Percentiles rank a stretch among this genome's conserved stretches.
Evolutionary conservation across 1,139 yeast genomes (phyloP).

Genomic region (Yamadazyma diddensiae): DNA sequence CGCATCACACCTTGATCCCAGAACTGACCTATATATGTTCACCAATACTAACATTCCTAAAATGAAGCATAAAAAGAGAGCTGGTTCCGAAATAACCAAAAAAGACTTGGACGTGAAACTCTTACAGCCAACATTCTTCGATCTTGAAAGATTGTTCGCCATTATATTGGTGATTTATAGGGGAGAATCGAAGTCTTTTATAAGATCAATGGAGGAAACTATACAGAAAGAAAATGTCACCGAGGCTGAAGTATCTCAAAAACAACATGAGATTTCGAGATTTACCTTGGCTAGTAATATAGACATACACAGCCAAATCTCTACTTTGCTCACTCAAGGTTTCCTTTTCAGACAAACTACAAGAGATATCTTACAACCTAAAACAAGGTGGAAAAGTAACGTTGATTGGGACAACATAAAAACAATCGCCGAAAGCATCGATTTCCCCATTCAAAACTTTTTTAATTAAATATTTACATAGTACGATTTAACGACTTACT

Average conservation of each 20-base stretch:
- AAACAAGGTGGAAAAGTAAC: slow-evolving; percentile 64
- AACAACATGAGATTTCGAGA: slow-evolving; percentile 30
- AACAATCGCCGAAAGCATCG: slow-evolving; percentile 48
- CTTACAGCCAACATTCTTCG: slow-evolving; percentile 61
- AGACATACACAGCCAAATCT: slow-evolving; percentile 57
- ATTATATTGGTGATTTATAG: slow-evolving; percentile 58
- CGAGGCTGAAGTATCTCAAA: slow-evolving; percentile 30
- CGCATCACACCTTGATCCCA: slow-evolving; percentile 64
- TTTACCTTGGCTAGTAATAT: slow-evolving; percentile 38
- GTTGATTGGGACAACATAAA: slow-evolving; percentile 53
- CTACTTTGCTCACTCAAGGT: slow-evolving; percentile 57
- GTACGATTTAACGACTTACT: neutral
- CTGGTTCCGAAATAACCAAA: slow-evolving; percentile 35
- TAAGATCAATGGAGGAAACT: slow-evolving; percentile 20
- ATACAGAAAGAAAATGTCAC: slow-evolving; percentile 16
- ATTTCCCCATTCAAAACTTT: slow-evolving; percentile 55
- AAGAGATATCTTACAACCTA: slow-evolving; percentile 58
- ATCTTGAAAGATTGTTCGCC: slow-evolving; percentile 66
- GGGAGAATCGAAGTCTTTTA: slow-evolving; percentile 32
- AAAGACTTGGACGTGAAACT: slow-evolving; percentile 51
- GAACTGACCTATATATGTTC: slow-evolving; percentile 57
- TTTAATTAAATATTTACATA: slow-evolving; percentile 23
- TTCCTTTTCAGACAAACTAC: slow-evolving; percentile 48
- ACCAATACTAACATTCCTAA: slow-evolving; percentile 55
- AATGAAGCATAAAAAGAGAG: slow-evolving; percentile 27